A percentile compares a stretch with the other conserved stretches of the same genome.
Conservation (phyloP, 805 yeast genomes). For the Ogataea saltuana region DNA sequence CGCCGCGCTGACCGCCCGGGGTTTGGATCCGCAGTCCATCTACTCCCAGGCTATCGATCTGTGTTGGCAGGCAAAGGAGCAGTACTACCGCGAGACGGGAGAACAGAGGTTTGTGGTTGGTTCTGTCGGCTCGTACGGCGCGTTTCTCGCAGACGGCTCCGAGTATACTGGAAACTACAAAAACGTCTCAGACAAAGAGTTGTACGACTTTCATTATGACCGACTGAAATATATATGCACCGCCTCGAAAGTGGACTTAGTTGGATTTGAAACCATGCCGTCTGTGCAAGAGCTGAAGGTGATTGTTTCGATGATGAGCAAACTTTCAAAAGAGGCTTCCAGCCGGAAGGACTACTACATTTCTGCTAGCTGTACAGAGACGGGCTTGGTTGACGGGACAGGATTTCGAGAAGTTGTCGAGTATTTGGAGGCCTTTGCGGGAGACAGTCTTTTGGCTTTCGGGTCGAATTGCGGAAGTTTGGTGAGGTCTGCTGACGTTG, state of each 20-base stretch:
- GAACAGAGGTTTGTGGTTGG: constrained; percentile 47
- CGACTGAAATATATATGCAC: constrained; percentile 42
- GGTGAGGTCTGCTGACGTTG: constrained; percentile 40
- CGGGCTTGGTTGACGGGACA: constrained; percentile 53
- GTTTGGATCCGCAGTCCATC: constrained; percentile 21
- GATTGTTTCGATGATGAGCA: constrained; percentile 43
- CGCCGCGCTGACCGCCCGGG: constrained; percentile 37
- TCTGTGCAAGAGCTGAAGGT: constrained; percentile 55
- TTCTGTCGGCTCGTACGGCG: constrained; percentile 78
- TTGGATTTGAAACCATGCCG: constrained; percentile 77
- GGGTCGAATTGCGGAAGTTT: constrained; percentile 73
- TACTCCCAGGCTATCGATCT: constrained; percentile 29
- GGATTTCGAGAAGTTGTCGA: constrained; percentile 36
- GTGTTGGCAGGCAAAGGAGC: constrained; percentile 24
- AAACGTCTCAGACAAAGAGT: constrained; percentile 36
- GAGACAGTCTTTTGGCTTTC: constrained; percentile 40
- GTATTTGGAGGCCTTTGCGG: constrained; percentile 23
- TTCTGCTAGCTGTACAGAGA: constrained; percentile 42
- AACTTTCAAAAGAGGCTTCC: constrained; percentile 17
- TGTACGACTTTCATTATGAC: constrained; percentile 53
- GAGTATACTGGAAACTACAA: constrained; percentile 75
- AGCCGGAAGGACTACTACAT: constrained; percentile 25
- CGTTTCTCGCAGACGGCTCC: constrained; percentile 62
- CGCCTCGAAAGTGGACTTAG: constrained; percentile 48
- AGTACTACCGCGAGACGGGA: constrained; percentile 17